phyloP scores from a whole-genome alignment of 441 rosid genomes.

The Syzygium syzygioides region DNA sequence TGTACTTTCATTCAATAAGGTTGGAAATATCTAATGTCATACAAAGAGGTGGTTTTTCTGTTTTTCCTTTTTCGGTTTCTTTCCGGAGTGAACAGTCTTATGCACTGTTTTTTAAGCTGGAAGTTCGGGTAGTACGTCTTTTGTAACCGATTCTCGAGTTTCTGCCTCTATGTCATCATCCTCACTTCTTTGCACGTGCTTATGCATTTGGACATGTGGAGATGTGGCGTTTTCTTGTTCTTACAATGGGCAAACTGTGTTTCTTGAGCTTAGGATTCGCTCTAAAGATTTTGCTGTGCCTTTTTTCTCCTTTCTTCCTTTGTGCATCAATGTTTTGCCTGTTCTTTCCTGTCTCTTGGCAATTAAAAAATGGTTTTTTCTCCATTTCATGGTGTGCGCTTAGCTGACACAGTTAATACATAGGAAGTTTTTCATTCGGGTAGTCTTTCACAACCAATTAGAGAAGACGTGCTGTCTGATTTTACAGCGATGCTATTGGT shows the following conservation, averaged over 20 bases:
- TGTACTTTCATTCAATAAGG: neutral
- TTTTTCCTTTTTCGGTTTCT: neutral
- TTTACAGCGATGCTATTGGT: neutral
- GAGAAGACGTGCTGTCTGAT: neutral
- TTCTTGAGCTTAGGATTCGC: neutral
- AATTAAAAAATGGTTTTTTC: neutral
- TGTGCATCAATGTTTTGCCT: neutral
- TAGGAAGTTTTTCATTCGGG: neutral
- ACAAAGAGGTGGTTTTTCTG: neutral
- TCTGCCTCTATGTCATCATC: neutral
- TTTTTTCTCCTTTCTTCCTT: neutral
- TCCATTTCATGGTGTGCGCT: neutral
- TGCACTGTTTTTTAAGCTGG: neutral
- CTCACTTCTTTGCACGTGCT: neutral
- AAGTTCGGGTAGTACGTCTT: neutral
- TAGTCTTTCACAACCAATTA: neutral
- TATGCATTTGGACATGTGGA: neutral
- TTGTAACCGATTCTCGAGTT: neutral
- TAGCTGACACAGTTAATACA: neutral
- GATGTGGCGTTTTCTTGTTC: neutral
- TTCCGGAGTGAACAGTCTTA: neutral
- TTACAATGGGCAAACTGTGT: neutral
- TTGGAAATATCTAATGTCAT: neutral
- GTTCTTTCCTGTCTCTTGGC: neutral
- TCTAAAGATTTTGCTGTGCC: neutral